phyloP scores from a whole-genome alignment of 441 rosid genomes.

The Populus trichocarpa region DNA sequence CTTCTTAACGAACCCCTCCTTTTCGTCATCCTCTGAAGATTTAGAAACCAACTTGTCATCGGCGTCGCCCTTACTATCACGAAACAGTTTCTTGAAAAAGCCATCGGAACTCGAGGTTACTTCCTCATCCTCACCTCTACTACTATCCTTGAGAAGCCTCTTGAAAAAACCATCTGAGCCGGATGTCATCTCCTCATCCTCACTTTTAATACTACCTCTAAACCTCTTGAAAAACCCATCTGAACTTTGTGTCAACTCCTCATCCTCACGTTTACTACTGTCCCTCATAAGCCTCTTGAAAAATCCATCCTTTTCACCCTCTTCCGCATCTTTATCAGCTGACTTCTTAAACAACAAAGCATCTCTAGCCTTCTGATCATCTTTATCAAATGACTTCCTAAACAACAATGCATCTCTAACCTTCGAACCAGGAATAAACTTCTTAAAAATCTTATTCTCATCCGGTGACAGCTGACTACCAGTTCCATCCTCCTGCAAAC shows the following conservation, averaged over 20 bases:
- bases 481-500: conserved; percentile 61
- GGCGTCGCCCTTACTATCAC: conserved; percentile 49
- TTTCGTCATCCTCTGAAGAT: conserved; percentile 74
- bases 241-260: conserved; percentile 67
- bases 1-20: conserved; percentile 83
- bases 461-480: conserved; percentile 60
- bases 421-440: conserved; percentile 88
- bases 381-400: conserved; percentile 91
- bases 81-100: conserved; percentile 72
- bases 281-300: conserved; percentile 85
- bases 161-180: conserved; percentile 87
- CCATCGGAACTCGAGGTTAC: conserved; percentile 39
- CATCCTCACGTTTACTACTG: conserved; percentile 58
- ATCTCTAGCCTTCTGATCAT: conserved; percentile 89
- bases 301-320: conserved; percentile 87
- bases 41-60: conserved; percentile 44
- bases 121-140: conserved; percentile 59
- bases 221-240: conserved; percentile 91
- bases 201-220: conserved; percentile 62
- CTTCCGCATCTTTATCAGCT: conserved; percentile 84
- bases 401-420: conserved; percentile 90
- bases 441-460: conserved; percentile 83
- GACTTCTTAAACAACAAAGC: conserved; percentile 93
- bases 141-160: conserved; percentile 68
- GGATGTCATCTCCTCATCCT: conserved; percentile 72